Base-by-base conservation (phyloP, 768 basidiomycete species). In the Boletus reticulatus region DNA sequence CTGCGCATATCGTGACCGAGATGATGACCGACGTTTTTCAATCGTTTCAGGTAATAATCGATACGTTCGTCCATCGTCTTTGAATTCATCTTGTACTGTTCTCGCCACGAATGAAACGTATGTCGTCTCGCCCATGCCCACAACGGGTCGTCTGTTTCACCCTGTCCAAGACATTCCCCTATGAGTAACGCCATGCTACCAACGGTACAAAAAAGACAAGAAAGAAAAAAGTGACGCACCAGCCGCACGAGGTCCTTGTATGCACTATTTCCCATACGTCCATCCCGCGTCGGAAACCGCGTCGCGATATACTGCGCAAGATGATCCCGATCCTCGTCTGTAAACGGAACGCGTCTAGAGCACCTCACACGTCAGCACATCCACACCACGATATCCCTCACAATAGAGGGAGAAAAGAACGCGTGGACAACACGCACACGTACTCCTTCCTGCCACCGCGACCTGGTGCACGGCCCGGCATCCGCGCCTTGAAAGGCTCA, bases 41-140 rank as follows among this genome's bases (percentile, higher is more conserved):
- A 39, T n/a, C 4, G 27, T 1, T 42, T 19, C 4, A 62, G 36
- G 54, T 78, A 76, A 46, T 29, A 44, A 27, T 57, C 61, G 32
- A 87, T 83, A 6, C 61, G 59, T n/a, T 4, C 44, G 55, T 86
- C 74, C 59, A 83, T 81, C 8, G 55, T 29, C 0, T 10, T 55
- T 17, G 71, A 46, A 52, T 84, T 74, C 50, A 72, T 82, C 60
- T 66, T 74, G 65, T 87, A 88, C 24, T 79, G 76, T 41, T 85
- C 79, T 14, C 84, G 78, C 87, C 86, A 88, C 16, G 84, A 84
- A 34, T 76, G 75, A 80, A 77, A 80, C 13, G 84, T 48, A 62
- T 86, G 87, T 4, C 68, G 71, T 19, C 53, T 59, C 17, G 76
- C 72, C 73, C 73, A 74, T 1, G 17, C 55, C 61, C 62, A 75